Evolutionary conservation across 768 basidiomycete species (phyloP).

Genomic region (Tylopilus rubrobrunneus): DNA sequence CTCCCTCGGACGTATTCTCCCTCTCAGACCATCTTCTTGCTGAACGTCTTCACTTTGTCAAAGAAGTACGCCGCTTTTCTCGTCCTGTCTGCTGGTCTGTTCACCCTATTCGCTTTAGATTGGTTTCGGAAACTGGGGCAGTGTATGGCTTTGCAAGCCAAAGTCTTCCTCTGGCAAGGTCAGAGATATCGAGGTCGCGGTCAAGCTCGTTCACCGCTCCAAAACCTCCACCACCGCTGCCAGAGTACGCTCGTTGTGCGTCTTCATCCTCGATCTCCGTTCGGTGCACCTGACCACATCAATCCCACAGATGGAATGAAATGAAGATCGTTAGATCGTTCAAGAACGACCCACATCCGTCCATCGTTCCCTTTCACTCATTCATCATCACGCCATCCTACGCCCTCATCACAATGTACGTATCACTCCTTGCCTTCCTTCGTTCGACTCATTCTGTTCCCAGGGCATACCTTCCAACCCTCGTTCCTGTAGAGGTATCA

Average conservation of each 20-base stretch:
- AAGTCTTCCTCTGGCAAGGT: slow-evolving; percentile 45
- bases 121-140: slow-evolving; percentile 92
- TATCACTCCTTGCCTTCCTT: slow-evolving; percentile 13
- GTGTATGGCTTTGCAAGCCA: slow-evolving; percentile 76
- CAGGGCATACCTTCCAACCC: slow-evolving; percentile 84
- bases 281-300: background rate
- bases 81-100: background rate
- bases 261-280: slow-evolving; percentile 8
- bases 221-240: slow-evolving; percentile 84
- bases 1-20: slow-evolving; percentile 59
- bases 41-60: slow-evolving; percentile 67
- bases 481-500: slow-evolving; percentile 84
- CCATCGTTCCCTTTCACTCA: slow-evolving; percentile 88
- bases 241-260: slow-evolving; percentile 82
- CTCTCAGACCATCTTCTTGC: slow-evolving; percentile 70
- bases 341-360: slow-evolving; percentile 83
- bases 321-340: slow-evolving; percentile 92
- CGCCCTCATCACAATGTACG: slow-evolving; percentile 90
- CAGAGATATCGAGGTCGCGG: slow-evolving; percentile 62
- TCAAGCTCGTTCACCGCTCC: slow-evolving; percentile 87
- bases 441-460: slow-evolving; percentile 7
- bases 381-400: slow-evolving; percentile 92
- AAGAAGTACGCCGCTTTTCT: slow-evolving; percentile 49
- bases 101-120: slow-evolving; percentile 45
- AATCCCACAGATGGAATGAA: slow-evolving; percentile 80